Base-by-base conservation (phyloP, 2,329 filamentous ascomycete genomes). In the Aspergillus calidoustus region DNA sequence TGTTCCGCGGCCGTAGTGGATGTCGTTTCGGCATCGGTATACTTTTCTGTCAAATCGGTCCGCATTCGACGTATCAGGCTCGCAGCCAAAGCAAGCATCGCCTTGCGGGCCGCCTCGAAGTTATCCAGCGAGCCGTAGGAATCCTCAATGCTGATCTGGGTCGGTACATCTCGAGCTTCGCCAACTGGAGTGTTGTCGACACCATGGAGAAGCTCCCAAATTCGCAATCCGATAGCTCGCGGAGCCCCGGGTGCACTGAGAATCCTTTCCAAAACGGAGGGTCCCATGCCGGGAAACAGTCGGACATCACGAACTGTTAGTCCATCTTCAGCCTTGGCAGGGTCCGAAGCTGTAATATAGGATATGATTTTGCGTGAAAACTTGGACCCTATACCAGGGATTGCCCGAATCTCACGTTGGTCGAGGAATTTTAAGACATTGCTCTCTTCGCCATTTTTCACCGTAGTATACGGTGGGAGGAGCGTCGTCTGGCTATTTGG, bases 71-170 rank as follows among this genome's bases (percentile, higher is more conserved):
- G 86, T 13, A 97, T 76, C 9, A 98, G 81, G 66, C 90, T 92
- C 13, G 80, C 81, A 0, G 90, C 83, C 2, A 97, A 80, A 62
- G 86, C 83, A n/a, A 80, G 77, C 46, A 97, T 80, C 76, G 96
- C 89, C 64, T 85, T 86, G 47, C 81, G 78, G 31, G 96, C 87
- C 61, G 88, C 84, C 1, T 86, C 76, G 55, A 89, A 73, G 0
- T 83, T 87, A 67, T 90, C 86, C 1, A 97, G 80, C 0, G 88
- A 87, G 25, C 86, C 84, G 74, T 96, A 98, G 17, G 92, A 95
- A 77, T 98, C 93, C 73, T 98, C 94, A 65, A 98, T 95, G 75
- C 92, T 95, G 73, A 98, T 96, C 76, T 97, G 93, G 1, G 87
- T 88, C 0, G 94, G 94, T 1, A 96, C 77, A 49, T 88, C 85